phyloP scores from a whole-genome alignment of 2,329 filamentous ascomycete species.

The Coniella lustricola region DNA sequence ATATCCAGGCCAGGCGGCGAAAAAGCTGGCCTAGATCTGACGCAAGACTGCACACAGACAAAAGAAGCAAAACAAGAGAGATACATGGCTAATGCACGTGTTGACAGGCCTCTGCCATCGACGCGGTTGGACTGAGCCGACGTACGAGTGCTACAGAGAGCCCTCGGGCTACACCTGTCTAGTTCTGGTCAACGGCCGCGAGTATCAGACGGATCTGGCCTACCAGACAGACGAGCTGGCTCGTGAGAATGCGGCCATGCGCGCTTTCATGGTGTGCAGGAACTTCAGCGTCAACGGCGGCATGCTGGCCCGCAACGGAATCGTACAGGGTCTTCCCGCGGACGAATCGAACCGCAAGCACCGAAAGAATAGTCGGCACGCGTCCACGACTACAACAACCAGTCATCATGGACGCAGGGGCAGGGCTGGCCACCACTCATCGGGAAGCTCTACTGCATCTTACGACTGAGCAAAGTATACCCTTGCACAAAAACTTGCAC shows the following conservation, averaged over 20 bases:
- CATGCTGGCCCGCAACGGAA: constrained; percentile 68
- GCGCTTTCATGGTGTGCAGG: constrained; percentile 93
- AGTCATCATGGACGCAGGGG: constrained; percentile 36
- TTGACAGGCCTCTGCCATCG: constrained; percentile 80
- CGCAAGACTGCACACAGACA: constrained; percentile 14
- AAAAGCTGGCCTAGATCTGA: background rate
- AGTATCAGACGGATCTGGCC: constrained; percentile 85
- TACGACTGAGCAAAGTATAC: constrained; percentile 38
- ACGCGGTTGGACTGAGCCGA: constrained; percentile 86
- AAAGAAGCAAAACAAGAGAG: constrained; percentile 3
- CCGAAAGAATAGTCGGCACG: constrained; percentile 45
- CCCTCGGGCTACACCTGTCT: constrained; percentile 76
- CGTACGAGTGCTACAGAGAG: constrained; percentile 75
- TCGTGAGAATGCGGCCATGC: constrained; percentile 89
- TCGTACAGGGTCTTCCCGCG: constrained; percentile 58
- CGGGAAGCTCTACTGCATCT: constrained; percentile 55
- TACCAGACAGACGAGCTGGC: constrained; percentile 78
- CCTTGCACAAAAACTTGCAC: too few species aligned
- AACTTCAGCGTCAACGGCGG: constrained; percentile 97
- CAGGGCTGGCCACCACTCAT: constrained; percentile 52
- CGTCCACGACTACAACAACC: constrained; percentile 32
- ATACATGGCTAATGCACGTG: constrained; percentile 10
- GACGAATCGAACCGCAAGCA: constrained; percentile 43
- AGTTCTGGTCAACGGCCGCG: constrained; percentile 90
- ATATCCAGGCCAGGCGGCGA: constrained; percentile 1